Conservation (phyloP, 139 green algal genomes). For the Chlorella sp. region DNA sequence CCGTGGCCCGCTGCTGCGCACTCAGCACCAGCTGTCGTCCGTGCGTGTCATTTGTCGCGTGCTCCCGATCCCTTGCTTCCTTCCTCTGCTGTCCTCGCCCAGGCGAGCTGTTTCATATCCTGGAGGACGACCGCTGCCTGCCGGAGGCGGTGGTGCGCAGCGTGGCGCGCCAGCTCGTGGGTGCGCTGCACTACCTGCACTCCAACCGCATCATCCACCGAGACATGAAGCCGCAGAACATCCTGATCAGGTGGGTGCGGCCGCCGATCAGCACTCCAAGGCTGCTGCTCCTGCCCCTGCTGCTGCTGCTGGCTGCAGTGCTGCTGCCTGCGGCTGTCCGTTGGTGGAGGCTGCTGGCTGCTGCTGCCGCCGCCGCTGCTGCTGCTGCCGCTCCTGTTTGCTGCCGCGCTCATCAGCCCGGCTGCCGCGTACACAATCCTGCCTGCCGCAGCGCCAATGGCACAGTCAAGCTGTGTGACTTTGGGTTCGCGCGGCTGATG, state of each 20-base stretch:
- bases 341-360: background rate
- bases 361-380: background rate
- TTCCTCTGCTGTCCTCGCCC: background rate
- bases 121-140: constrained; percentile 93
- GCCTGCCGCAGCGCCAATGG: constrained; percentile 48
- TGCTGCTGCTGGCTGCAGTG: too few relatives aligned
- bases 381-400: background rate
- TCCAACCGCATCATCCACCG: constrained; percentile 93
- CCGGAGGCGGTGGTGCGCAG: constrained; percentile 82
- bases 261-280: too few relatives aligned
- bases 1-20: too few relatives aligned
- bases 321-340: background rate
- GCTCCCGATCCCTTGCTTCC: too few relatives aligned
- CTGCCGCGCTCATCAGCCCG: too few relatives aligned
- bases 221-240: constrained; percentile 96
- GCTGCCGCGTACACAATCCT: too few relatives aligned
- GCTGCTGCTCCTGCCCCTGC: too few relatives aligned
- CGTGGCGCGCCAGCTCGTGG: constrained; percentile 92
- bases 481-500: constrained; percentile 93
- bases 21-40: too few relatives aligned
- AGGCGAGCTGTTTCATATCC: constrained; percentile 98
- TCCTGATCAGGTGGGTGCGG: constrained; percentile 71
- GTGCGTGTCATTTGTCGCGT: too few relatives aligned
- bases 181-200: constrained; percentile 95
- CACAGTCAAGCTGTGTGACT: constrained; percentile 92